Conservation (phyloP, 2,329 filamentous ascomycete species). For the Chrysoporthe cubensis region DNA sequence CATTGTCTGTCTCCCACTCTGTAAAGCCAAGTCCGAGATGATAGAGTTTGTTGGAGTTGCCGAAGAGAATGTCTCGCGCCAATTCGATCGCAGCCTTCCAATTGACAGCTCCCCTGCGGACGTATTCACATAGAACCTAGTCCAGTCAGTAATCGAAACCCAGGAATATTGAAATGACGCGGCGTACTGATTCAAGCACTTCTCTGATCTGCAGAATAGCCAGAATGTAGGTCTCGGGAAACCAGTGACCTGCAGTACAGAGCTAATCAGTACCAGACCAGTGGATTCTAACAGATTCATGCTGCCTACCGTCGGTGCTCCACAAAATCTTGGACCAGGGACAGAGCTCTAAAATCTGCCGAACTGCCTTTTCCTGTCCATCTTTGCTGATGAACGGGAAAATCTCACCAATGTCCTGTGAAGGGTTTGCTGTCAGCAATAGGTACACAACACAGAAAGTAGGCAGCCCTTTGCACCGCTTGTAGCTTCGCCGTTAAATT, state of each 20-base stretch:
- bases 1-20: constrained; percentile 36
- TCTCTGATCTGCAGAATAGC: constrained; percentile 74
- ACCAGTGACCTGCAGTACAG: constrained; percentile 56
- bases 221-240: constrained; percentile 77
- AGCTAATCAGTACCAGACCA: not conserved
- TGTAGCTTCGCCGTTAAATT: not conserved
- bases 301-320: constrained; percentile 68
- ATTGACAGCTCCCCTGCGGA: constrained; percentile 65
- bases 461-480: not conserved
- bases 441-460: not conserved
- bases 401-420: constrained; percentile 75
- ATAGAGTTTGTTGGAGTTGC: constrained; percentile 78
- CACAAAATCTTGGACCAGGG: constrained; percentile 77
- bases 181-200: constrained; percentile 65
- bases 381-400: constrained; percentile 79
- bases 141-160: constrained; percentile 21
- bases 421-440: too few relatives aligned
- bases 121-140: constrained; percentile 68
- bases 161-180: not conserved
- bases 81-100: constrained; percentile 65
- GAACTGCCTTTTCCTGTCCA: constrained; percentile 72
- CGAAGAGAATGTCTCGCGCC: constrained; percentile 72
- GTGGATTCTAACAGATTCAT: not conserved
- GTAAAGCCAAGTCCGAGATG: constrained; percentile 55
- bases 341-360: constrained; percentile 74